These are phyloP conservation scores for Parafenestella ontariensis DNA, from an alignment of 2,329 filamentous ascomycete genomes.

Conservation along the genomic window DNA sequence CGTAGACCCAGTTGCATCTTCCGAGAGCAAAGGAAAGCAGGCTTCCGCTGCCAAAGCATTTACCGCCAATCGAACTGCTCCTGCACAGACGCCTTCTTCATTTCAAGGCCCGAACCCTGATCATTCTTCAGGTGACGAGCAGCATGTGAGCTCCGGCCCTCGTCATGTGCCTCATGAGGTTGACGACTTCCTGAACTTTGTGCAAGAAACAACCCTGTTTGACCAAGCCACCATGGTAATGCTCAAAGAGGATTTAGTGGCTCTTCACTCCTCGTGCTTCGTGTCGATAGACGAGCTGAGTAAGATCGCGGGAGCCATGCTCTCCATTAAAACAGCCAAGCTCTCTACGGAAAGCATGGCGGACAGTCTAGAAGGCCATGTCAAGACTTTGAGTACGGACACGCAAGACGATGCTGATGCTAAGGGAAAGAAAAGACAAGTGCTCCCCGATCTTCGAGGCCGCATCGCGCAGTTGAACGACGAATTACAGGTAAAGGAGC, in stretches of 20 bases:
- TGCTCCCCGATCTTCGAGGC: background rate
- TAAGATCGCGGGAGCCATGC: background rate
- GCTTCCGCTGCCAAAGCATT: background rate
- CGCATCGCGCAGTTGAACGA: background rate
- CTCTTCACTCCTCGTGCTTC: background rate
- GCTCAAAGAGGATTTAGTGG: background rate
- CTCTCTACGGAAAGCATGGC: background rate
- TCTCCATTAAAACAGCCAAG: background rate
- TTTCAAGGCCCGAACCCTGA: background rate
- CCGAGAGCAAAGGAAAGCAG: background rate
- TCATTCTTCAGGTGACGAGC: too few relatives aligned
- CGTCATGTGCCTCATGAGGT: background rate
- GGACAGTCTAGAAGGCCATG: background rate
- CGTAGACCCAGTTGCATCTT: background rate
- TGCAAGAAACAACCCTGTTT: background rate
- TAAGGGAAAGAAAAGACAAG: background rate
- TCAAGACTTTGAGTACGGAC: background rate
- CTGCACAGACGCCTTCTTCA: background rate
- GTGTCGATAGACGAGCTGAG: background rate
- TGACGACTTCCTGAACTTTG: background rate
- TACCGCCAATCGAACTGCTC: background rate
- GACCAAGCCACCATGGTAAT: background rate
- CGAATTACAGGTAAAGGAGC: background rate
- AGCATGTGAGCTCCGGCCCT: too few relatives aligned
- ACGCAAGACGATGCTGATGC: background rate